phyloP scores from a whole-genome alignment of 495 filamentous ascomycete genomes.

The Neurospora sp. region DNA sequence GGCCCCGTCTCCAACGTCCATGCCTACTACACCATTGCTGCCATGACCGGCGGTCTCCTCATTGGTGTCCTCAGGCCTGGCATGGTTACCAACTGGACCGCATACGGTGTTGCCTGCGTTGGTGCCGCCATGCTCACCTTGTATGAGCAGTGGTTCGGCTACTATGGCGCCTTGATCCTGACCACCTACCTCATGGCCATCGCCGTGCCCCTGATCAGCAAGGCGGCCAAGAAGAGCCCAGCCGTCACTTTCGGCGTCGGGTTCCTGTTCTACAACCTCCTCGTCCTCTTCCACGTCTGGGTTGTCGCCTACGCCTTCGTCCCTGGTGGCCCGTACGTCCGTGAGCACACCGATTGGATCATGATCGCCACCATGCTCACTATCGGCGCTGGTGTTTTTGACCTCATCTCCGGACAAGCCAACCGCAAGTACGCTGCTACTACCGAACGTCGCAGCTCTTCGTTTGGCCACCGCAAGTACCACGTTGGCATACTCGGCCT shows the following conservation, averaged over 20 bases:
- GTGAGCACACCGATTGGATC: constrained; percentile 93
- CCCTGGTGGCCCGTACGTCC: constrained; percentile 86
- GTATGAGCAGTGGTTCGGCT: constrained; percentile 80
- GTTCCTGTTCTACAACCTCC: constrained; percentile 80
- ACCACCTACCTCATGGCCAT: constrained; percentile 78
- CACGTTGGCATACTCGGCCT: constrained; percentile 37
- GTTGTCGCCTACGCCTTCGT: constrained; percentile 98
- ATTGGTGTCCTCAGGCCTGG: constrained; percentile 63
- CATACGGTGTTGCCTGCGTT: constrained; percentile 64
- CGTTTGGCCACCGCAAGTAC: constrained; percentile 40
- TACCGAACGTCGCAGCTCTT: constrained; percentile 8
- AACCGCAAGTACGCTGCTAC: constrained; percentile 3
- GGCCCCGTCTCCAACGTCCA: constrained; percentile 86
- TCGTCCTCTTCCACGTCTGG: constrained; percentile 95
- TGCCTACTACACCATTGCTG: constrained; percentile 70
- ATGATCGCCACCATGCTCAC: constrained; percentile 77
- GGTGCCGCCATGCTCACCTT: constrained; percentile 74
- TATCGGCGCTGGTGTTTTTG: constrained; percentile 80
- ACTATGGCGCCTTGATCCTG: constrained; percentile 68
- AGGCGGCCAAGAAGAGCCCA: constrained; percentile 64
- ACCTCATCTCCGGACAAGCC: constrained; percentile 40
- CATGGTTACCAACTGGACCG: constrained; percentile 68
- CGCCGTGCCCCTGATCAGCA: constrained; percentile 61
- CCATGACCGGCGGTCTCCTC: constrained; percentile 78
- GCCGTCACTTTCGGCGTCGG: constrained; percentile 74